Evolutionary conservation across 768 basidiomycete species (phyloP), one percentile per base, ranked within the genome.

Genomic region (Mycena maculata): DNA sequence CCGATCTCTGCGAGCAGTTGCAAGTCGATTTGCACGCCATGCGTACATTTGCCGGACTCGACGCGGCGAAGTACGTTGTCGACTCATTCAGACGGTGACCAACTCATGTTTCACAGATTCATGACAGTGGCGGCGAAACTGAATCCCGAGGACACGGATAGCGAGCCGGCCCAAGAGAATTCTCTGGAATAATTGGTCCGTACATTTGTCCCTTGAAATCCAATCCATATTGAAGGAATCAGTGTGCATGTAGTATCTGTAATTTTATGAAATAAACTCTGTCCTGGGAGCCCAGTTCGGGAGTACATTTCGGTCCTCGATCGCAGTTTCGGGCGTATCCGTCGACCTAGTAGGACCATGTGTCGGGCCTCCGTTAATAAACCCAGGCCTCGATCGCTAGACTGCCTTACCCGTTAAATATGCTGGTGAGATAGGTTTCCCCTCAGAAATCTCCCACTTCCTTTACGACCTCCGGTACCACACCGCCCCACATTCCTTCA

Each of bases 1-100:
- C 92, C 39, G 89, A 90, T 71, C 83, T 94, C 25, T 91, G 92
- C 77, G 92, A 91, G 74, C 86, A 88, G 59, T 83, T 95, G 70
- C 88, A 92, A 68, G 83, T 86, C 48, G 92, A 93, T 79, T 78
- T 95, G 58, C 86, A 91, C 62, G 88, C 91, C 18, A 94, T 95
- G 93, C 81, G 87, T 60, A 88, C 87, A 31, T 88, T 96, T 68
- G 90, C 93, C 16, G 92, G 91, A 1, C 82, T 90, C 53, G 92
- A 93, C 76, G 92, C 91, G 22, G 91, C 93, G 59, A 94, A 94
- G 93, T 94, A 76, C 73, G 90, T 81, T 30, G 31, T 30, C 30
- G 27, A 38, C 39, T 39, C 50, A 39, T 23, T 9, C 23, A 28
- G 38, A 11, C 20, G 5, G 13, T 13, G 4, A 9, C 9, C 50